These are phyloP conservation scores for Debaryomyces hansenii DNA, from an alignment of 805 yeast species.

Conservation along the genomic window DNA sequence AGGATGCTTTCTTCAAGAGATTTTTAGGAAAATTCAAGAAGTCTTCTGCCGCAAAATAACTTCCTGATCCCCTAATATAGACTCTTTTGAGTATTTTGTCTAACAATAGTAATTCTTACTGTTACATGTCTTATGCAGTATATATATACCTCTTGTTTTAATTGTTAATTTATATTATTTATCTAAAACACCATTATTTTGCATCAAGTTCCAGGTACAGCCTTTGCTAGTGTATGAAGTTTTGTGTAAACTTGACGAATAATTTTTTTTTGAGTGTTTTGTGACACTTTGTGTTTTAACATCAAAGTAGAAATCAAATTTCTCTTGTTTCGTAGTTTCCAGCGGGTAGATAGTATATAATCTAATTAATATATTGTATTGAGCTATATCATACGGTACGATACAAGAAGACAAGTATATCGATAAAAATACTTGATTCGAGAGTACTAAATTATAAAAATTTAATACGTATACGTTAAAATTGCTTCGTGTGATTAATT, in stretches of 20 bases:
- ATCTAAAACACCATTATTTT: too few species aligned
- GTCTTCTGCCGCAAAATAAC: slow-evolving; percentile 15
- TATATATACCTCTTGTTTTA: slow-evolving; percentile 6
- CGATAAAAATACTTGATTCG: background rate
- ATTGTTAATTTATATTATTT: background rate
- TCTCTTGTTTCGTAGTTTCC: background rate
- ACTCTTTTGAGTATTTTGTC: too few species aligned
- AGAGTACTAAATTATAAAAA: too few species aligned
- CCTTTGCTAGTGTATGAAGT: background rate
- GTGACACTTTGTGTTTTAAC: background rate
- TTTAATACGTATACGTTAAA: too few species aligned
- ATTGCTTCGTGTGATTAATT: too few species aligned
- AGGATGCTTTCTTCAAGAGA: slow-evolving; percentile 37
- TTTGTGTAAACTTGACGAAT: background rate
- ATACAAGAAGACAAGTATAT: background rate
- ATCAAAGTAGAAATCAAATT: background rate
- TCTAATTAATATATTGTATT: background rate
- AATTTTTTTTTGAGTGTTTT: background rate
- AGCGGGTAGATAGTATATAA: background rate
- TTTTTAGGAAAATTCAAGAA: slow-evolving; percentile 37
- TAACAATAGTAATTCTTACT: too few species aligned
- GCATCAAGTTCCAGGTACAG: too few species aligned
- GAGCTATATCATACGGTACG: background rate
- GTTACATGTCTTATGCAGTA: too few species aligned
- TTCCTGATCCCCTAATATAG: too few species aligned